phyloP scores from a whole-genome alignment of 345 rosid genomes.

The Citrus medica region DNA sequence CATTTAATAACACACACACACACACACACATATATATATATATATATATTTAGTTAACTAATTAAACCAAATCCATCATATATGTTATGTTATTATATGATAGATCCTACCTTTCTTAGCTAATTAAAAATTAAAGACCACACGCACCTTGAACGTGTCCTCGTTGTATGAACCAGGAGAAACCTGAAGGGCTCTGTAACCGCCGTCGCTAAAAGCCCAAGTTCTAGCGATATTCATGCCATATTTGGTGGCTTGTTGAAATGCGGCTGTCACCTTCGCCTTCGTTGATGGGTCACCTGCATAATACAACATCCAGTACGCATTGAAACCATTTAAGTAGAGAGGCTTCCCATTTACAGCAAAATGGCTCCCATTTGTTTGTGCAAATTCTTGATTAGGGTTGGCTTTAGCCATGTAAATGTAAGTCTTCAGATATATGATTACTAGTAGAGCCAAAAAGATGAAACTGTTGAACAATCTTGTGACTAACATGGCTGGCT shows the following conservation, averaged over 20 bases:
- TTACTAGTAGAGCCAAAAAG: neutral
- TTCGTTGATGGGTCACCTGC: conserved; percentile 55
- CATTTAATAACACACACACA: no score
- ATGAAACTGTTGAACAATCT: neutral
- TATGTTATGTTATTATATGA: no score
- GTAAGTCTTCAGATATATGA: neutral
- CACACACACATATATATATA: no score
- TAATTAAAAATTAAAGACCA: no score
- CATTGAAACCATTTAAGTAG: conserved; percentile 77
- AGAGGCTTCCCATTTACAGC: conserved; percentile 34
- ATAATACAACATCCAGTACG: conserved; percentile 72
- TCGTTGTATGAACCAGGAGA: conserved; percentile 71
- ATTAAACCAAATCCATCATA: no score
- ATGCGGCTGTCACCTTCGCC: conserved; percentile 44
- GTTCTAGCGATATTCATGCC: conserved; percentile 75
- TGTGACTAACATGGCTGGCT: neutral
- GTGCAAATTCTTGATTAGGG: conserved; percentile 19
- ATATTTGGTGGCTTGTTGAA: conserved; percentile 47
- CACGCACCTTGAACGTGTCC: conserved; percentile 48
- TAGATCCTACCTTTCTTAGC: no score
- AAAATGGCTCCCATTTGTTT: conserved; percentile 45
- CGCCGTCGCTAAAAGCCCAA: conserved; percentile 85
- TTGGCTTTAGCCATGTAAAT: neutral
- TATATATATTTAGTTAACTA: no score
- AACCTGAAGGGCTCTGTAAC: conserved; percentile 49